Percentiles rank a stretch among this genome's conserved stretches.
phyloP scores from a whole-genome alignment of 176 grass and related monocot species.

The Carex myosuroides region DNA sequence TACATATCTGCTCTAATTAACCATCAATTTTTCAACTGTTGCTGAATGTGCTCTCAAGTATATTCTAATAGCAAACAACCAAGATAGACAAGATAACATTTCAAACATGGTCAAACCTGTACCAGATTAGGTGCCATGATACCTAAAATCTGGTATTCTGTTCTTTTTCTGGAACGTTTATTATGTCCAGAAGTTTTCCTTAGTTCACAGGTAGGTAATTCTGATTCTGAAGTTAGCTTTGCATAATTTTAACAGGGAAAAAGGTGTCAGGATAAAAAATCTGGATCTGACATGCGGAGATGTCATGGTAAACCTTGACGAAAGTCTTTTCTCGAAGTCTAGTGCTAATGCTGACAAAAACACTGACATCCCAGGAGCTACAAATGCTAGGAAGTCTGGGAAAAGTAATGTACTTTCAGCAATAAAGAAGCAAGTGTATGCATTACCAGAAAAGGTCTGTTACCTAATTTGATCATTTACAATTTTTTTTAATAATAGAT shows the following conservation, averaged over 20 bases:
- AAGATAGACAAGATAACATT: neutral
- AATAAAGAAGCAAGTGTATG: constrained; percentile 76
- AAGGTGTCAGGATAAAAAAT: constrained; percentile 76
- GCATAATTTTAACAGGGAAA: constrained; percentile 68
- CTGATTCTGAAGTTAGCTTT: constrained; percentile 15
- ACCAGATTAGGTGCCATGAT: neutral
- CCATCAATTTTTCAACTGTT: neutral
- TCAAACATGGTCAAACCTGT: neutral
- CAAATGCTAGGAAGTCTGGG: constrained; percentile 28
- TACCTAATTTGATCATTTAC: constrained; percentile 3
- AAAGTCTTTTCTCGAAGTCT: constrained; percentile 55
- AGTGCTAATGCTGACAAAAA: constrained; percentile 30
- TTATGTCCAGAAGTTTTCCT: constrained; percentile 28
- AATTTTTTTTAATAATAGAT: neutral
- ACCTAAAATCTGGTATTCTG: neutral
- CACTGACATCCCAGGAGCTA: constrained; percentile 26
- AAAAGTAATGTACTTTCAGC: constrained; percentile 51
- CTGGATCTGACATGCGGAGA: constrained; percentile 77
- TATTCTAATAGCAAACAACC: neutral
- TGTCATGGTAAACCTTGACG: constrained; percentile 58
- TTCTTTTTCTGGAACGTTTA: neutral
- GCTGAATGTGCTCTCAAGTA: neutral
- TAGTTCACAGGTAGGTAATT: neutral
- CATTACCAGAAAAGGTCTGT: constrained; percentile 95
- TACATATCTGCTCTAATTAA: neutral